These are phyloP conservation scores for Penicillium cinerascens DNA, from an alignment of 495 filamentous ascomycete species.

Conservation along the genomic window DNA sequence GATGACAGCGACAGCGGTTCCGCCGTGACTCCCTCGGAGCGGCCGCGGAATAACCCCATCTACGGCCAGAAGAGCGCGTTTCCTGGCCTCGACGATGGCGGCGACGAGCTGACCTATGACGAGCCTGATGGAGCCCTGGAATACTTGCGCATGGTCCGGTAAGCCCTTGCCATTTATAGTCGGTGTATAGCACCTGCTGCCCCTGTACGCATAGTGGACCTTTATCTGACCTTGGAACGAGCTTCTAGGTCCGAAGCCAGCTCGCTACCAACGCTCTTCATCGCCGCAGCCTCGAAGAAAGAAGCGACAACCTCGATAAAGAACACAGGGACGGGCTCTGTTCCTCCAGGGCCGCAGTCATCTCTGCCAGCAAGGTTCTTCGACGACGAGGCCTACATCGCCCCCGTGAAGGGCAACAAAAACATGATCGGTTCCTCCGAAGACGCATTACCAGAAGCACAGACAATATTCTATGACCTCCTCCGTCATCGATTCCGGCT, in stretches of 20 bases:
- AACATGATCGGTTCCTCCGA: background rate
- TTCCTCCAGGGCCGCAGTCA: background rate
- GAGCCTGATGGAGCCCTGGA: slow-evolving; percentile 60
- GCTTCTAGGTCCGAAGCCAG: slow-evolving; percentile 65
- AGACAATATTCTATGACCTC: slow-evolving; percentile 58
- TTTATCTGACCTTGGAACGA: background rate
- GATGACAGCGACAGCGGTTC: slow-evolving; percentile 19
- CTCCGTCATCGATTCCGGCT: slow-evolving; percentile 57
- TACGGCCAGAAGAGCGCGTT: slow-evolving; percentile 78
- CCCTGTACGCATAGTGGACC: slow-evolving; percentile 8
- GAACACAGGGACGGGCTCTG: background rate
- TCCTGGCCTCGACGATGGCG: slow-evolving; percentile 63
- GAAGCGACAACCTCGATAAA: background rate
- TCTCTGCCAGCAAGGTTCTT: slow-evolving; percentile 14
- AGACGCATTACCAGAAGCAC: slow-evolving; percentile 43
- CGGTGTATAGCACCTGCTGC: slow-evolving; percentile 20
- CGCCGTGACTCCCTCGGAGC: slow-evolving; percentile 26
- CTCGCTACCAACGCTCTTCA: slow-evolving; percentile 62
- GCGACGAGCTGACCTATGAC: slow-evolving; percentile 49
- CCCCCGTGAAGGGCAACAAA: slow-evolving; percentile 7
- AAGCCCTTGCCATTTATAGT: slow-evolving; percentile 31
- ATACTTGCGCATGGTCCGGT: slow-evolving; percentile 81
- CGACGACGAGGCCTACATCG: slow-evolving; percentile 24
- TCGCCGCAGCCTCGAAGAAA: slow-evolving; percentile 34
- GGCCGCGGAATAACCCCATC: slow-evolving; percentile 55